A percentile compares a stretch with the other conserved stretches of the same genome.
Evolutionary conservation across 1,139 yeast genomes (phyloP).

Genomic region (Kodamaea ohmeri): DNA sequence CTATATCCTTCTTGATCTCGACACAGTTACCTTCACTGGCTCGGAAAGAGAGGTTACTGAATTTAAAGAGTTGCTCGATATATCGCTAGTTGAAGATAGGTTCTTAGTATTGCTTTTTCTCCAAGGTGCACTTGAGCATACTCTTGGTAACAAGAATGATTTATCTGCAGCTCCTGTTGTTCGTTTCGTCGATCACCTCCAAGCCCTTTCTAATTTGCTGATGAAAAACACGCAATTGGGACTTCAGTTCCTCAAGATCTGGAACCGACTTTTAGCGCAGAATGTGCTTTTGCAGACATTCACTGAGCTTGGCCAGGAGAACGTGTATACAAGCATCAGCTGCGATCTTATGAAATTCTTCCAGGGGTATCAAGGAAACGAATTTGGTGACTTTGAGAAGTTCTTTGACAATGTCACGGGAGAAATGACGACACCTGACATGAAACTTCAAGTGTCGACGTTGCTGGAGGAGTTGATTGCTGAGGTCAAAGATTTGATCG

Average conservation of each 20-base stretch:
- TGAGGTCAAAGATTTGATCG: conserved; percentile 19
- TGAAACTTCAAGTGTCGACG: conserved; percentile 26
- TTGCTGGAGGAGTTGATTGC: conserved; percentile 24
- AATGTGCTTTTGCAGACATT: conserved; percentile 24
- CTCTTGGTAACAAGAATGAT: conserved; percentile 2
- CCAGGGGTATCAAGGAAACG: conserved; percentile 15
- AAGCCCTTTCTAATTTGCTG: conserved; percentile 15
- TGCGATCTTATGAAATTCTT: conserved; percentile 26
- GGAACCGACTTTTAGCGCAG: conserved; percentile 27
- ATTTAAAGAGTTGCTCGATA: conserved; percentile 24
- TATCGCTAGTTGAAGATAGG: conserved; percentile 19
- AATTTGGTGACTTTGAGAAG: conserved; percentile 17
- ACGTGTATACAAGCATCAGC: conserved; percentile 28
- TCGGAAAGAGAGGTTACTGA: conserved; percentile 19
- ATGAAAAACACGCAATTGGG: conserved; percentile 18
- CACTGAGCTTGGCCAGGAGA: conserved; percentile 24
- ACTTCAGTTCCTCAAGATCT: conserved; percentile 27
- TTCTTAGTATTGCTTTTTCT: conserved; percentile 26
- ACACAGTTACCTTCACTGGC: conserved; percentile 26
- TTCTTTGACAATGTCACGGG: conserved; percentile 9
- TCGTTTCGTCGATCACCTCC: conserved; percentile 7
- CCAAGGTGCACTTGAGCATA: conserved; percentile 22
- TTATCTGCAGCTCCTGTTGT: background rate
- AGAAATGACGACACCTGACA: conserved; percentile 19
- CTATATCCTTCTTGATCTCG: conserved; percentile 43